These are phyloP conservation scores for Daldinia childiae DNA, from an alignment of 495 filamentous ascomycete genomes.

Conservation along the genomic window DNA sequence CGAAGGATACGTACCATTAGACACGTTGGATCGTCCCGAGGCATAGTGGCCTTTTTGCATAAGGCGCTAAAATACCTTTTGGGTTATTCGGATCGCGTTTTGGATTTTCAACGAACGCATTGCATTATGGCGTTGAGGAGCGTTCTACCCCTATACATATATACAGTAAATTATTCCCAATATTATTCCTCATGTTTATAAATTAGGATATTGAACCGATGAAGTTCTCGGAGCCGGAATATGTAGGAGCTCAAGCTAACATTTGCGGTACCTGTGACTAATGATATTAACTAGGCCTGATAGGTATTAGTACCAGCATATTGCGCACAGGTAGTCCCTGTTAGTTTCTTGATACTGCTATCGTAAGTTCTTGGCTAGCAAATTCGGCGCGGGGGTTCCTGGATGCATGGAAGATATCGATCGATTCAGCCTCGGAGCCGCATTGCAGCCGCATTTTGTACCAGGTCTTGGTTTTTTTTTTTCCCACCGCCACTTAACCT, in stretches of 20 bases:
- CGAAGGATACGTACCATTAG: slow-evolving; percentile 68
- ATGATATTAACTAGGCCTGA: background rate
- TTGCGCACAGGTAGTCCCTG: background rate
- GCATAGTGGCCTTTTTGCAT: slow-evolving; percentile 24
- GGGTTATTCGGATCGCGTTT: background rate
- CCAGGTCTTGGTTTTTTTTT: background rate
- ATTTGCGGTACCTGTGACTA: background rate
- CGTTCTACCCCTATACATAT: background rate
- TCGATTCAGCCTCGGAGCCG: slow-evolving; percentile 4
- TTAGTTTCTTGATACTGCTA: slow-evolving; percentile 4
- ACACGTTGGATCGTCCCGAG: slow-evolving; percentile 54
- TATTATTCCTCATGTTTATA: slow-evolving; percentile 34
- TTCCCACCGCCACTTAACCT: too few species aligned
- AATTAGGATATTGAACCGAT: background rate
- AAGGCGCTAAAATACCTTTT: slow-evolving; percentile 2
- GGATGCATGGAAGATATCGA: background rate
- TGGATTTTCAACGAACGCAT: slow-evolving; percentile 15
- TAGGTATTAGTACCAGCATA: slow-evolving; percentile 1
- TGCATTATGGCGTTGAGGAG: slow-evolving; percentile 23
- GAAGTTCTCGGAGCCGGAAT: background rate
- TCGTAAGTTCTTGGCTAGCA: background rate
- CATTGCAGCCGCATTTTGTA: slow-evolving; percentile 16
- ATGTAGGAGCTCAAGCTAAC: background rate
- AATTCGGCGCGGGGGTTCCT: slow-evolving; percentile 3
- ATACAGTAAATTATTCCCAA: background rate